Conservation (phyloP, 441 rosid species). For the Biscutella auriculata region DNA sequence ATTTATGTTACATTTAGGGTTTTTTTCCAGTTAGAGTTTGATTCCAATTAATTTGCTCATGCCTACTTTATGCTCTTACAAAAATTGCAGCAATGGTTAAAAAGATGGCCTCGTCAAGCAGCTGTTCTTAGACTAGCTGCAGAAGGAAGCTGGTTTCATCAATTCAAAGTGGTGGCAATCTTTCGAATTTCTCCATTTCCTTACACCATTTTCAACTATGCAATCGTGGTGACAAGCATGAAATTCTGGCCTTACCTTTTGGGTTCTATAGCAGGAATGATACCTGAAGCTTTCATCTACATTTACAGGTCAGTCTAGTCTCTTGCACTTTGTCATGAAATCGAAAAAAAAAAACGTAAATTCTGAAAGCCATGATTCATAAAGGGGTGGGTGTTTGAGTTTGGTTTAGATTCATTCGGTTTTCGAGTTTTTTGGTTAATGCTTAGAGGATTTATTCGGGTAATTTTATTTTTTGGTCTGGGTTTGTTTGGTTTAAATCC, state of each 20-base stretch:
- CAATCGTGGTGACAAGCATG: slow-evolving; percentile 74
- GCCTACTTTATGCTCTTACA: too few species aligned
- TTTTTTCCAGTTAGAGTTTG: too few species aligned
- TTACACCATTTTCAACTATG: slow-evolving; percentile 92
- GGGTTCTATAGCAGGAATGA: slow-evolving; percentile 84
- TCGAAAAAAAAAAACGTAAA: not conserved
- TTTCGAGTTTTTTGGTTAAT: too few species aligned
- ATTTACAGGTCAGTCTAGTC: slow-evolving; percentile 57
- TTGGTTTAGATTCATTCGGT: too few species aligned
- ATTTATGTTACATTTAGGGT: too few species aligned
- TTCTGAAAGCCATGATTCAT: not conserved
- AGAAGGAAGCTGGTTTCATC: slow-evolving; percentile 96
- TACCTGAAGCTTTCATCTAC: slow-evolving; percentile 92
- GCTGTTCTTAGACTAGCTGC: slow-evolving; percentile 78
- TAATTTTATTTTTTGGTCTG: too few species aligned
- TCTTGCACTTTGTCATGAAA: not conserved
- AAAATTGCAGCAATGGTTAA: slow-evolving; percentile 77
- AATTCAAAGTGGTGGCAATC: slow-evolving; percentile 80
- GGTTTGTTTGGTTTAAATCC: too few species aligned
- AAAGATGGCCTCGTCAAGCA: slow-evolving; percentile 85
- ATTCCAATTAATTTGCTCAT: too few species aligned
- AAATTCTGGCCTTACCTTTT: slow-evolving; percentile 82
- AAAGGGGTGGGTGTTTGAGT: too few species aligned
- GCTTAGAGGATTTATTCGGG: too few species aligned
- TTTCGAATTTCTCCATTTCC: slow-evolving; percentile 95